A percentile compares a stretch with the other conserved stretches of the same genome.
phyloP scores from a whole-genome alignment of 2,329 filamentous ascomycete genomes.

The Beauveria varroae region DNA sequence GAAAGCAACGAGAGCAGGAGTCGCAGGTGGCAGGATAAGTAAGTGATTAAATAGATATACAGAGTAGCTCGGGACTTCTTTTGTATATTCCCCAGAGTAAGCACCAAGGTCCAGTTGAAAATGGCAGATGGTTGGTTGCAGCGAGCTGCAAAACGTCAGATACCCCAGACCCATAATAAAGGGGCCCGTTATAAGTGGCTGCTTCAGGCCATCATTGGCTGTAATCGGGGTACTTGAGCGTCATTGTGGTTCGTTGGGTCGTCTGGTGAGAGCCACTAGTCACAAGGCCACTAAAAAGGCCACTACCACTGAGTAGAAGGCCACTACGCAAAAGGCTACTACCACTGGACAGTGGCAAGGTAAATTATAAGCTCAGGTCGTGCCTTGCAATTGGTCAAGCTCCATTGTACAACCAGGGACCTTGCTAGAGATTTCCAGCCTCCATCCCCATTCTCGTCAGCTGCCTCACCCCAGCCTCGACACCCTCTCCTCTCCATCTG shows the following conservation, averaged over 20 bases:
- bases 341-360: too few species aligned
- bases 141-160: not conserved
- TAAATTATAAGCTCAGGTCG: too few species aligned
- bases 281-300: too few species aligned
- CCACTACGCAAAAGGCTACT: too few species aligned
- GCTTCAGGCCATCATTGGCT: not conserved
- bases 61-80: not conserved
- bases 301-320: too few species aligned
- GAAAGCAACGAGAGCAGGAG: too few species aligned
- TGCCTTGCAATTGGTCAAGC: too few species aligned
- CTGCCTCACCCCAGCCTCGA: not conserved
- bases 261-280: not conserved
- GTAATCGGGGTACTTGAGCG: not conserved
- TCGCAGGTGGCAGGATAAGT: too few species aligned
- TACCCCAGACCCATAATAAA: too few species aligned
- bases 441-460: not conserved
- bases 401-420: too few species aligned
- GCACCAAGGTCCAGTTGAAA: not conserved
- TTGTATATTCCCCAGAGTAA: not conserved
- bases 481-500: not conserved
- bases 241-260: slow-evolving; percentile 1
- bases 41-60: not conserved
- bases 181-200: not conserved
- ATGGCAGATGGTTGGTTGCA: not conserved
- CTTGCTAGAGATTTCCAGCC: not conserved